Base-by-base conservation (phyloP, 2,329 filamentous ascomycete genomes). In the Emmonsia crescens region DNA sequence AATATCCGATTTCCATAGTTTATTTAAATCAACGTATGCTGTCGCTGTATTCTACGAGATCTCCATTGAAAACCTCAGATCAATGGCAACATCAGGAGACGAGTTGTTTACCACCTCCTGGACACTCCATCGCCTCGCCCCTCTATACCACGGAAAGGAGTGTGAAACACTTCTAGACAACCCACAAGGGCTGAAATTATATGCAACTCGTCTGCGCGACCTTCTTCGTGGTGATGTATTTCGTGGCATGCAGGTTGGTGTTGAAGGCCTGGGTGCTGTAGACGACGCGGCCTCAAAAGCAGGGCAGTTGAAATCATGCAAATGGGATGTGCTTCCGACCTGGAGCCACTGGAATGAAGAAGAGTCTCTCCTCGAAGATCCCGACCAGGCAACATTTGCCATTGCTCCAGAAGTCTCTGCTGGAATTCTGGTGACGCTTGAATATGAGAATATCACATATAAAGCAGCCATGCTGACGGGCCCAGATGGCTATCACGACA, bases 91-190 rank as follows among this genome's bases (percentile, higher is more conserved):
- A 38, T 49, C 63, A 27, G 46, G 60, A 16, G 59, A 60, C 33
- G 59, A 64, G 51, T 73, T 83, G 46, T 80, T 81, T 67, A 78
- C 79, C 66, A 77, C 77, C n/a, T 82, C 80, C 33, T 83, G 80
- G 76, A 78, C 73, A n/a, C 70, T 80, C 58, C 79, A 82, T 68
- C 79, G 80, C 65, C 70, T 82, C 9, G 82, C 81, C 3, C 80
- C 80, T n/a, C 75, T 83, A 46, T 77, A 82, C 68, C 77, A 81
- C 66, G 75, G 72, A 61, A 73, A 74, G 49, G 72, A 76, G 16
- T 71, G 68, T 57, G 65, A 68, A 51, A 68, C 71, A 8, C 69
- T 77, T 33, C 65, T 77, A 56, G 66, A 70, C 60, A 72, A 75
- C 60, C 65, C 67, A 29, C 61, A 67, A 29, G 71, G 73, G 24